Evolutionary conservation across 179 eudicot genomes (phyloP).

Genomic region (Spinacia oleracea): DNA sequence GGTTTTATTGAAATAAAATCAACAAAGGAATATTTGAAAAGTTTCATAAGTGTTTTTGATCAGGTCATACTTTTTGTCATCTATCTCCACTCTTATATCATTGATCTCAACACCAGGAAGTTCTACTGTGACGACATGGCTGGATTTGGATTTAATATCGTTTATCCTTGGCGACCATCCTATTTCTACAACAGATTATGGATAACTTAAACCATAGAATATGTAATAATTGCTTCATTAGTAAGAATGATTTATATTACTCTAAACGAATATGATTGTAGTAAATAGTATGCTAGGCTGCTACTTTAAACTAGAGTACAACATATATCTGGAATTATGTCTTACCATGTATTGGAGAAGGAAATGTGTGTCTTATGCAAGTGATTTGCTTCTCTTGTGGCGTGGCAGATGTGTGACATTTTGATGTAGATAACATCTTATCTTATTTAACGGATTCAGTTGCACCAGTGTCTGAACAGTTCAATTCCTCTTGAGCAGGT

Average conservation of each 20-base stretch:
- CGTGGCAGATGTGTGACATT: slow-evolving; percentile 49
- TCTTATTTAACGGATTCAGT: slow-evolving; percentile 21
- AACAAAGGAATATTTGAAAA: background rate
- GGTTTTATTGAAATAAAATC: background rate
- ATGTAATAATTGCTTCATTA: background rate
- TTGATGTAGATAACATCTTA: slow-evolving; percentile 27
- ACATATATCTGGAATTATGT: background rate
- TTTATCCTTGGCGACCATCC: slow-evolving; percentile 66
- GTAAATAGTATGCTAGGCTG: too few species aligned
- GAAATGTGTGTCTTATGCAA: slow-evolving; percentile 20
- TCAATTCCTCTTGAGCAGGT: slow-evolving; percentile 36
- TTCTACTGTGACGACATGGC: slow-evolving; percentile 51
- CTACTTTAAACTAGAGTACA: background rate
- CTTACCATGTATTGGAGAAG: slow-evolving; percentile 42
- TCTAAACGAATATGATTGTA: background rate
- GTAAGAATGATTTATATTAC: background rate
- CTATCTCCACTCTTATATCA: slow-evolving; percentile 67
- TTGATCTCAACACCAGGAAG: slow-evolving; percentile 64
- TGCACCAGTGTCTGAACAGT: slow-evolving; percentile 17
- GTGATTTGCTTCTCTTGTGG: slow-evolving; percentile 27
- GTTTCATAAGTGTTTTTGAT: background rate
- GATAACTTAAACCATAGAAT: background rate
- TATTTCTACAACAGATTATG: slow-evolving; percentile 31
- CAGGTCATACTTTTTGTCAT: slow-evolving; percentile 45
- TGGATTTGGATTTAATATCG: slow-evolving; percentile 55